phyloP scores from a whole-genome alignment of 164 flowering plant genomes.

The Vitis labrusca region DNA sequence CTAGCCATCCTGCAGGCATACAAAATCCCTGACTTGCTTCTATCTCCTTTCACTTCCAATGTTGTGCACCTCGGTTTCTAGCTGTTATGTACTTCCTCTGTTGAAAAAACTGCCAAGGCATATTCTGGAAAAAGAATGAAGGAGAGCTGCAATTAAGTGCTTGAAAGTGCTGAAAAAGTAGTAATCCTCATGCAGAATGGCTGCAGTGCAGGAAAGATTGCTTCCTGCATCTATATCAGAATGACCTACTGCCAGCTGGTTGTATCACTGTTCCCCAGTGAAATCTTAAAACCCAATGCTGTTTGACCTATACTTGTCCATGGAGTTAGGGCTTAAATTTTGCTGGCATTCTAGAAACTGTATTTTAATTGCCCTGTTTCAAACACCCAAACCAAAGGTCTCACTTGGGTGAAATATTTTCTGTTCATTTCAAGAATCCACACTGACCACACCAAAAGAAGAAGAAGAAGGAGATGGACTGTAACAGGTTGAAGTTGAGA shows the following conservation, averaged over 20 bases:
- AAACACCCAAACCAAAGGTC: too few relatives aligned
- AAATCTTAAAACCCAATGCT: neutral
- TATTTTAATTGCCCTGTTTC: too few relatives aligned
- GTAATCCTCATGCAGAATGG: conserved; percentile 1
- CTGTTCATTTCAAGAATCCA: too few relatives aligned
- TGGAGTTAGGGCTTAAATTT: neutral
- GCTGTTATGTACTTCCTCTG: neutral
- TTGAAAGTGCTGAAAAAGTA: conserved; percentile 18
- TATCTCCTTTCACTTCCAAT: conserved; percentile 20
- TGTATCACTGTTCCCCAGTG: too few relatives aligned
- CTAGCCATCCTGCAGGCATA: too few relatives aligned
- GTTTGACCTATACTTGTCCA: conserved; percentile 1
- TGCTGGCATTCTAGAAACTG: too few relatives aligned
- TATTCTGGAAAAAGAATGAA: conserved; percentile 5
- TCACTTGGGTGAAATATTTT: too few relatives aligned
- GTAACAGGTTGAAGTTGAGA: too few relatives aligned
- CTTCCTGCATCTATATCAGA: too few relatives aligned
- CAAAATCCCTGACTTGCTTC: neutral
- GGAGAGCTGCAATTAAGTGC: conserved; percentile 25
- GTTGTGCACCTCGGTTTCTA: conserved; percentile 11
- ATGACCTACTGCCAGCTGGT: too few relatives aligned
- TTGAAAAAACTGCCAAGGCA: neutral
- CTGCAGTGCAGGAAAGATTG: neutral
- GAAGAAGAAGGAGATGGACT: too few relatives aligned
- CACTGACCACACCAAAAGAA: too few relatives aligned